A percentile compares a stretch with the other conserved stretches of the same genome.
These are phyloP conservation scores for Stephania japonica DNA, from an alignment of 164 flowering plant genomes.

Conservation along the genomic window DNA sequence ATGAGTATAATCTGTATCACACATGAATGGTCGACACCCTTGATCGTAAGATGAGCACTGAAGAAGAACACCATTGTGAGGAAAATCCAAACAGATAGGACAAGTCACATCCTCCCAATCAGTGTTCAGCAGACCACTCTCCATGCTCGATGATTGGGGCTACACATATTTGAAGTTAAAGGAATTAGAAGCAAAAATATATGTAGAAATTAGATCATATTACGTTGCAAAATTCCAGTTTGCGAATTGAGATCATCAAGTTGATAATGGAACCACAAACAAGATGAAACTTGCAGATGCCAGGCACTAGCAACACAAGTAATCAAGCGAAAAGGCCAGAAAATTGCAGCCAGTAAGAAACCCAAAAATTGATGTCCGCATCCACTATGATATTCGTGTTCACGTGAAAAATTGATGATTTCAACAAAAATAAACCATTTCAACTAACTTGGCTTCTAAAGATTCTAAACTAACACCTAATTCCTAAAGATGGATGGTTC, in stretches of 20 bases:
- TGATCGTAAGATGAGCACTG: conserved; percentile 76
- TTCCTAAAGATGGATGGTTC: background rate
- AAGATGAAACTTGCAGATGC: background rate
- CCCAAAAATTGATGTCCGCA: background rate
- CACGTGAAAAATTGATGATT: background rate
- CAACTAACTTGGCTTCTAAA: background rate
- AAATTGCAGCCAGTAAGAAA: background rate
- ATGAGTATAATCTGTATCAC: conserved; percentile 81
- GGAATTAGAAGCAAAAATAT: conserved; percentile 25
- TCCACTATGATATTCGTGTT: background rate
- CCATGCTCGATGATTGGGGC: conserved; percentile 23
- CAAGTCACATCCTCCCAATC: conserved; percentile 77
- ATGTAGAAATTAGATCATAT: conserved; percentile 6
- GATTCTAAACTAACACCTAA: background rate
- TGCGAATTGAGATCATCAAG: background rate
- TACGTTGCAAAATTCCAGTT: conserved; percentile 1
- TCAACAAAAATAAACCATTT: background rate
- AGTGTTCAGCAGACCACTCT: conserved; percentile 34
- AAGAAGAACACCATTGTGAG: conserved; percentile 89
- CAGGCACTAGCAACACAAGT: background rate
- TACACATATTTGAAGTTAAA: conserved; percentile 21
- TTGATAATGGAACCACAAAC: background rate
- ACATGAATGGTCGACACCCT: conserved; percentile 89
- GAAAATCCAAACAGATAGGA: conserved; percentile 89
- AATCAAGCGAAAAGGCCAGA: background rate